These are phyloP conservation scores for Suillus bovinus DNA, from an alignment of 768 basidiomycete species.

Conservation along the genomic window DNA sequence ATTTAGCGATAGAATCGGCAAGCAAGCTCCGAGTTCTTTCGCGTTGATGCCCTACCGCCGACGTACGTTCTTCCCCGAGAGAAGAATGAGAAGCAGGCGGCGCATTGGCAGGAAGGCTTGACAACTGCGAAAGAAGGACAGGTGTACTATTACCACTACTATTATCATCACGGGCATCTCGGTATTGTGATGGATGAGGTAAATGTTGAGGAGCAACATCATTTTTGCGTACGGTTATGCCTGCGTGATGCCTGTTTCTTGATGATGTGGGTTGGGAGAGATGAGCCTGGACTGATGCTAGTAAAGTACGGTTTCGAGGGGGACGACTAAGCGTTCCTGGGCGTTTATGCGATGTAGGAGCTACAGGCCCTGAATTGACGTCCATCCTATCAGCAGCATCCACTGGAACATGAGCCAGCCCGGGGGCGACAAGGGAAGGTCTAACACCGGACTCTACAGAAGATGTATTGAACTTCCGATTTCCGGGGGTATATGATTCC, in stretches of 20 bases:
- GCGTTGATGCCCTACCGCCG: not conserved
- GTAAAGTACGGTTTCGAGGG: constrained; percentile 43
- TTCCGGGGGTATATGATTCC: not conserved
- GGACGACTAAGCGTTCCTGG: constrained; percentile 14
- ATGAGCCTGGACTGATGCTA: constrained; percentile 50
- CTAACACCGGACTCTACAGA: not conserved
- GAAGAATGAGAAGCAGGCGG: not conserved
- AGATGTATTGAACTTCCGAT: not conserved
- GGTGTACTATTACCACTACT: not conserved
- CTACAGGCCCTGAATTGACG: constrained; percentile 15
- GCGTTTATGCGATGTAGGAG: constrained; percentile 25
- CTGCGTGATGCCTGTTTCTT: not conserved
- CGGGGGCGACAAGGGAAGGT: not conserved
- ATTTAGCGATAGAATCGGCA: constrained; percentile 3
- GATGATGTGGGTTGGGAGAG: constrained; percentile 26
- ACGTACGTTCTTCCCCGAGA: not conserved
- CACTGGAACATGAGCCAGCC: not conserved
- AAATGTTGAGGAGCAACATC: not conserved
- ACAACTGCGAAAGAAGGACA: constrained; percentile 10
- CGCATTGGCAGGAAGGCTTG: not conserved
- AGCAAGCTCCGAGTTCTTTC: not conserved
- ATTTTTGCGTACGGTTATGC: not conserved
- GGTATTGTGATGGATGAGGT: not conserved
- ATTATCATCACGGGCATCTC: not conserved
- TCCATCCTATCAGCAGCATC: constrained; percentile 16